A percentile compares a stretch with the other conserved stretches of the same genome.
phyloP scores from a whole-genome alignment of 345 rosid species.

The Salix arbutifolia region DNA sequence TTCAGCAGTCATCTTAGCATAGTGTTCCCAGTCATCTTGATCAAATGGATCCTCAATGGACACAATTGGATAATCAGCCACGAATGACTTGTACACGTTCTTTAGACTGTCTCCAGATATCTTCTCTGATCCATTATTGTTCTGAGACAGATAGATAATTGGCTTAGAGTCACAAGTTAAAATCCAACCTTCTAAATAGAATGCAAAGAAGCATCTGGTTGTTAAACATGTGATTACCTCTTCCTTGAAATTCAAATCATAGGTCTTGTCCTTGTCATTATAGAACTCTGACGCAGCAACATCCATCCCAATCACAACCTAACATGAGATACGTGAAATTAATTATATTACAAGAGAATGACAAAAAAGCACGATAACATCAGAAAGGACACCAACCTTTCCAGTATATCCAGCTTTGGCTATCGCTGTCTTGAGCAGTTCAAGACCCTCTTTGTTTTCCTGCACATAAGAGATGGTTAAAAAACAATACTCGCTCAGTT shows the following conservation, averaged over 20 bases:
- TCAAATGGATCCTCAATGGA: slow-evolving; percentile 98
- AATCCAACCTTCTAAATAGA: not conserved
- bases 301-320: slow-evolving; percentile 78
- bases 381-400: slow-evolving; percentile 23
- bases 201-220: not conserved
- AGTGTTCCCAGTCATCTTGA: slow-evolving; percentile 96
- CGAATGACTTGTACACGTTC: slow-evolving; percentile 85
- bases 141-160: slow-evolving; percentile 38
- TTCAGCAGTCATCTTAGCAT: slow-evolving; percentile 72
- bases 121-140: slow-evolving; percentile 80
- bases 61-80: slow-evolving; percentile 80
- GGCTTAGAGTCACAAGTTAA: not conserved
- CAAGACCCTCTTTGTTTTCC: slow-evolving; percentile 72
- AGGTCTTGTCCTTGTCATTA: slow-evolving; percentile 40
- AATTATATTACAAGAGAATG: not conserved
- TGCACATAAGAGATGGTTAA: slow-evolving; percentile 14
- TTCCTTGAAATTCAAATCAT: slow-evolving; percentile 45
- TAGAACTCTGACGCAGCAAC: slow-evolving; percentile 77
- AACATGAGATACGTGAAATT: not conserved
- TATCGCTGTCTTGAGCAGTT: slow-evolving; percentile 64
- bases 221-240: slow-evolving; percentile 10
- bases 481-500: not conserved
- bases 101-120: slow-evolving; percentile 82
- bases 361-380: not conserved
- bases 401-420: slow-evolving; percentile 65